A percentile compares a stretch with the other conserved stretches of the same genome.
phyloP scores from a whole-genome alignment of 179 eudicot genomes.

The Beta lomatogona region DNA sequence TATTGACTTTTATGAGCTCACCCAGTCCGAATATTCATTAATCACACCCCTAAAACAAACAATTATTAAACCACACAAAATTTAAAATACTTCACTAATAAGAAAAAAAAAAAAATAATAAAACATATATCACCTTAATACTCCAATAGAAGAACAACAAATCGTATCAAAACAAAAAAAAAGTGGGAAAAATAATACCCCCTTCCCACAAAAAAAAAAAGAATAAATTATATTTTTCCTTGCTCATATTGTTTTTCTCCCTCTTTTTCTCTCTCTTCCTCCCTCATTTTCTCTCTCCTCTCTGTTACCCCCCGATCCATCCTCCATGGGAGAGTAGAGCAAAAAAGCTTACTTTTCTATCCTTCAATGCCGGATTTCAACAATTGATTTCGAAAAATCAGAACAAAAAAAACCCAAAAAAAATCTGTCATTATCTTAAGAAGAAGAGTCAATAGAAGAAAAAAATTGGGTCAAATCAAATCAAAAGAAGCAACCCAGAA shows the following conservation, averaged over 20 bases:
- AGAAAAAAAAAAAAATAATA: background rate
- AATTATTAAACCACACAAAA: background rate
- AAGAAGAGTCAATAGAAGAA: background rate
- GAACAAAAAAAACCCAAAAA: background rate
- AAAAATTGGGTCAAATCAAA: background rate
- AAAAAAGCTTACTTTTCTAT: background rate
- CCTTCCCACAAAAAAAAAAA: background rate
- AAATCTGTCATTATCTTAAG: background rate
- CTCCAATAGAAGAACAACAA: background rate
- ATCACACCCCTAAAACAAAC: too few relatives aligned
- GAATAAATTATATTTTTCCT: background rate
- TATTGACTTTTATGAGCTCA: background rate
- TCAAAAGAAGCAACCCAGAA: background rate
- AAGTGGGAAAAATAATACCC: background rate
- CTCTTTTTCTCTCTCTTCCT: slow-evolving; percentile 8
- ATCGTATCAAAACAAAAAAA: background rate
- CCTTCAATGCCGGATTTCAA: background rate
- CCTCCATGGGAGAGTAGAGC: slow-evolving; percentile 27
- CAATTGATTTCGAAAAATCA: background rate
- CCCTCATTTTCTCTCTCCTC: slow-evolving; percentile 8
- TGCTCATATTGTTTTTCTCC: slow-evolving; percentile 11
- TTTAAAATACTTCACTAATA: background rate
- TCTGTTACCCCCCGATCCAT: slow-evolving; percentile 16
- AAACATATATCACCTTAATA: too few relatives aligned
- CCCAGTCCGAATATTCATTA: background rate